Evolutionary conservation across 2,329 filamentous ascomycete species (phyloP).

Genomic region (Phialemoniopsis sp.): DNA sequence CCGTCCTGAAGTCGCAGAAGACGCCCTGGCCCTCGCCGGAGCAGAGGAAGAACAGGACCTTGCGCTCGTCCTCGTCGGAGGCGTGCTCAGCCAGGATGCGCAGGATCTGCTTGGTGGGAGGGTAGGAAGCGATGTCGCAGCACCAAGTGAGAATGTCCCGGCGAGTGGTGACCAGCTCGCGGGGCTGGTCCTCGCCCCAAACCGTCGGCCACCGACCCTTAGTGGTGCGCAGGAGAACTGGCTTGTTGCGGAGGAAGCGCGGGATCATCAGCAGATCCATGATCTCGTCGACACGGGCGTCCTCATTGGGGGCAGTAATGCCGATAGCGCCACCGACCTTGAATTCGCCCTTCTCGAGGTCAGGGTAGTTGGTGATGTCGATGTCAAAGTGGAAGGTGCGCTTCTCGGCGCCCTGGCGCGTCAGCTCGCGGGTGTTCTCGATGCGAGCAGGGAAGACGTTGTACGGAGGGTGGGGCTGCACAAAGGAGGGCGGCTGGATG

Average conservation of each 20-base stretch:
- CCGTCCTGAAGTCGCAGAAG: conserved; percentile 93
- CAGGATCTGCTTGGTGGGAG: conserved; percentile 83
- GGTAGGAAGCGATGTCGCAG: conserved; percentile 86
- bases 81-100: conserved; percentile 84
- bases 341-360: conserved; percentile 82
- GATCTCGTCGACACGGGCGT: conserved; percentile 73
- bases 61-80: conserved; percentile 75
- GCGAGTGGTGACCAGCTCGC: conserved; percentile 84
- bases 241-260: conserved; percentile 78
- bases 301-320: conserved; percentile 82
- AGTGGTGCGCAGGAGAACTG: conserved; percentile 72
- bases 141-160: conserved; percentile 95
- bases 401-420: conserved; percentile 86
- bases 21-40: conserved; percentile 86
- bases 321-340: conserved; percentile 95
- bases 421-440: conserved; percentile 80
- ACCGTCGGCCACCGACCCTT: conserved; percentile 93
- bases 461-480: conserved; percentile 92
- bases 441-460: conserved; percentile 88
- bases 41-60: conserved; percentile 80
- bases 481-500: conserved; percentile 78
- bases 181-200: conserved; percentile 85
- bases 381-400: conserved; percentile 96
- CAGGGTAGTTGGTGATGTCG: conserved; percentile 88
- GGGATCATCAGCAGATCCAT: conserved; percentile 80